phyloP scores from a whole-genome alignment of 139 green algal genomes.

The Picochlorum costavermella region DNA sequence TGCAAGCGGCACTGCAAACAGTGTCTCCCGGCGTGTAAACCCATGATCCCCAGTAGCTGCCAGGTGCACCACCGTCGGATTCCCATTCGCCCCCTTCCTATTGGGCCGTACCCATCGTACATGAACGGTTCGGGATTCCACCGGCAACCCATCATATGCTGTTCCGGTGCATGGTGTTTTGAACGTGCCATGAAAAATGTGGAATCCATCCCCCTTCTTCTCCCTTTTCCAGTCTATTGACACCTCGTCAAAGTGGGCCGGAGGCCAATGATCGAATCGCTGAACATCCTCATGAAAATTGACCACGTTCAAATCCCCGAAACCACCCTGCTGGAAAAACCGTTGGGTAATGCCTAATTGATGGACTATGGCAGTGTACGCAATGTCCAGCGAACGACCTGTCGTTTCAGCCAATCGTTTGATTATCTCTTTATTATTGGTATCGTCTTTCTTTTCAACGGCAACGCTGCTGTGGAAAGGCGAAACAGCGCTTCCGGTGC shows the following conservation, averaged over 20 bases:
- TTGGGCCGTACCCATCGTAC: conserved; percentile 18
- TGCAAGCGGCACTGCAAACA: conserved; percentile 42
- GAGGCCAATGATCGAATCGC: conserved; percentile 29
- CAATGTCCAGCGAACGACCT: conserved; percentile 23
- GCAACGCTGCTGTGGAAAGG: too few relatives aligned
- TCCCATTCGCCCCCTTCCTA: background rate
- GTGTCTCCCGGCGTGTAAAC: conserved; percentile 43
- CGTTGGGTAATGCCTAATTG: conserved; percentile 28
- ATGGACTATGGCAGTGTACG: conserved; percentile 28
- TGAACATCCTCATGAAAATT: conserved; percentile 34
- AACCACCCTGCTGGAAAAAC: conserved; percentile 34
- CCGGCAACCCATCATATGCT: conserved; percentile 57
- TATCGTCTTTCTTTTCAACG: too few relatives aligned
- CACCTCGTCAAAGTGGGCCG: conserved; percentile 24
- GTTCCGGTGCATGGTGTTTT: conserved; percentile 43
- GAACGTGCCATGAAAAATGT: conserved; percentile 51
- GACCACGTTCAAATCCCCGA: conserved; percentile 32
- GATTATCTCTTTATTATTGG: background rate
- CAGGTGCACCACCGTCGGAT: conserved; percentile 64
- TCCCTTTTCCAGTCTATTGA: background rate
- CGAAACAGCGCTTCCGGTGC: too few relatives aligned
- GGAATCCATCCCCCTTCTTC: conserved; percentile 22
- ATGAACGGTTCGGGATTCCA: conserved; percentile 22
- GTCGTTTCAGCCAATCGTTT: conserved; percentile 4
- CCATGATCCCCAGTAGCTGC: conserved; percentile 76